Evolutionary conservation across 257 asterid genomes (phyloP), one percentile per base, ranked within the genome.

Genomic region (Misopates orontium): DNA sequence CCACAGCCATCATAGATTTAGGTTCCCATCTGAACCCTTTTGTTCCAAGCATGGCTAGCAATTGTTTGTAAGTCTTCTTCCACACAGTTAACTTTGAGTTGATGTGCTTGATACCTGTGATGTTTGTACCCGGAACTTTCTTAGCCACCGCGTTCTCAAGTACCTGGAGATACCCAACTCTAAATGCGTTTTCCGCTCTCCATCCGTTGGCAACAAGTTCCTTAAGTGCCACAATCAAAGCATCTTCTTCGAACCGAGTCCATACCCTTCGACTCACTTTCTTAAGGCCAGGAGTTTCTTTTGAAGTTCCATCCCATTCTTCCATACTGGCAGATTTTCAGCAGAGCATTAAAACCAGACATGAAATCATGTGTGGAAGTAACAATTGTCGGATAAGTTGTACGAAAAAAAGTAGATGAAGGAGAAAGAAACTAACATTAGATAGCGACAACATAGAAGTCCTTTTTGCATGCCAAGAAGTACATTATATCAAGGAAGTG

Each of bases 31-130:
- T 59, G 47, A 59, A 36, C 64, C 64, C 64, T 18, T 59, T 50
- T 18, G 50, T 59, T 19, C 22, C 25, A 18, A 59, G n/a, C 50
- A 59, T 59, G 9, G 28, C 64, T 32, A 59, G 44, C 49, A 59
- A 59, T 44, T 32, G 11, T 4, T 59, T 59, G 64, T 59, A 36
- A 40, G 16, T 47, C 64, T 59, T 59, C 18, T 59, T 59, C 64
- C 64, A 59, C 49, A 59, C 64, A 18, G 64, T 59, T 19, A 59
- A 39, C 64, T 59, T 59, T 11, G 64, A 59, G 25, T 59, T 59
- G 49, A 59, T 59, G 48, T 59, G 64, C 50, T 59, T 59, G 49
- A 32, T 36, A 39, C 64, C 64, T 15, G 64, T 59, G 42, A 59
- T 59, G 49, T 59, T 59, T 36, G 64, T 23, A 19, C 50, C 31